A percentile compares a stretch with the other conserved stretches of the same genome.
These are phyloP conservation scores for Starmerella riodocensis DNA, from an alignment of 805 yeast genomes.

Conservation along the genomic window DNA sequence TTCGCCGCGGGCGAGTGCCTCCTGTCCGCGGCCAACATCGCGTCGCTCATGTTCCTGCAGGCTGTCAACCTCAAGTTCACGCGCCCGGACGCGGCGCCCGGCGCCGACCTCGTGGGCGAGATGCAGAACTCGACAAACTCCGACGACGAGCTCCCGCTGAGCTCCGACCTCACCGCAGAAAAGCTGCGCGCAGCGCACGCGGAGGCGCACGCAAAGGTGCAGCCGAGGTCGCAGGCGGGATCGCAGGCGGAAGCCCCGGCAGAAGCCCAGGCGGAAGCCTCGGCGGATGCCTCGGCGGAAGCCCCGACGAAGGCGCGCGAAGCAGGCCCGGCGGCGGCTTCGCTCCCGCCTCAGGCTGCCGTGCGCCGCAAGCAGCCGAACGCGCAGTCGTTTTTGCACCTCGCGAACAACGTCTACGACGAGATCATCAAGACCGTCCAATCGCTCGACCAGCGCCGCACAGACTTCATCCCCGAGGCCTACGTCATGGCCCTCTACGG, in stretches of 20 bases:
- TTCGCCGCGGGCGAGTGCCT: conserved; percentile 51
- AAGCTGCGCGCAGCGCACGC: not conserved
- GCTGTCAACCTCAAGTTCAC: conserved; percentile 21
- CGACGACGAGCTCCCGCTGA: conserved; percentile 4
- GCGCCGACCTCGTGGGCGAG: not conserved
- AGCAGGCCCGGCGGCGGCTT: not conserved
- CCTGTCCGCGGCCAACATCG: conserved; percentile 54
- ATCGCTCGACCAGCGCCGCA: conserved; percentile 16
- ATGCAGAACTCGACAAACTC: not conserved
- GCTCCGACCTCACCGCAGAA: no score
- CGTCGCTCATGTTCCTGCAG: conserved; percentile 53
- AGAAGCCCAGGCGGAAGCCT: not conserved
- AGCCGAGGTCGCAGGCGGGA: not conserved
- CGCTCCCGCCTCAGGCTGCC: no score
- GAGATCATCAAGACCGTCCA: conserved; percentile 17
- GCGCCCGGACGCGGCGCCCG: not conserved
- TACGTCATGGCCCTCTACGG: conserved; percentile 76
- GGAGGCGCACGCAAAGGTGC: not conserved
- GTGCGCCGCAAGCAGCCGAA: conserved; percentile 3
- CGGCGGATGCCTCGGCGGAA: not conserved
- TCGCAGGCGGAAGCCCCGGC: not conserved
- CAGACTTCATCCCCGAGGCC: conserved; percentile 39
- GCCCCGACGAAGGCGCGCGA: not conserved
- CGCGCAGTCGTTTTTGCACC: conserved; percentile 11
- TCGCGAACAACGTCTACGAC: conserved; percentile 13